Evolutionary conservation across 306 rosid species (phyloP), one percentile per base, ranked within the genome.

Genomic region (Crataegus laevigata): DNA sequence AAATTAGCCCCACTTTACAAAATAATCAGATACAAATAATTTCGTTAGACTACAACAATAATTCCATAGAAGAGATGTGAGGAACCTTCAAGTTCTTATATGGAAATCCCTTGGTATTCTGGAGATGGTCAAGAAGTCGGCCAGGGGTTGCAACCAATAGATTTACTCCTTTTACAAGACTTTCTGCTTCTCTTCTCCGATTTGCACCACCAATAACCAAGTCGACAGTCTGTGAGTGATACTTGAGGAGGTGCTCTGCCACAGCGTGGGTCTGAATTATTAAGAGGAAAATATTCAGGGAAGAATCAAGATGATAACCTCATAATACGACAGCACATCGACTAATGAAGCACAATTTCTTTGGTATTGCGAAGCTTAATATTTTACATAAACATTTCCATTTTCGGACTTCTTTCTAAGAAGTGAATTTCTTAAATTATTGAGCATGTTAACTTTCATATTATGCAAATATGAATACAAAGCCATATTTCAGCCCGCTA

Each of bases 121-220:
- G 94, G 63, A 94, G 96, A 83, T 94, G 98, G 67, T 94, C 98
- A 55, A 94, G 92, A 73, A 94, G 96, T 15, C 98, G 96, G 22
- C 98, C 98, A 50, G 98, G 97, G 3, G 98, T 94, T 15, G 93
- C 98, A 40, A 94, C 91, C 82, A 94, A 83, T 18, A 94, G 71
- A 83, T 94, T 94, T 18, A 84, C 96, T 62, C 98, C 98, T 73
- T 89, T 91, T 25, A 85, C 86, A 73, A 94, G 74, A 19, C 97
- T 91, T 40, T 90, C 98, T 22, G 97, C 96, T 84, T 94, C 97
- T 28, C 88, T 87, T 84, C 87, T 90, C 77, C 98, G 83, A 71
- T 88, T 89, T 0, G 93, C 73, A 83, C 97, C 98, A 29, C 98
- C 97, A 60, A 91, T 91, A 82, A 91, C 96, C 70, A 90, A 78